Evolutionary conservation across 768 basidiomycete species (phyloP).

Genomic region (Tulasnella sp.): DNA sequence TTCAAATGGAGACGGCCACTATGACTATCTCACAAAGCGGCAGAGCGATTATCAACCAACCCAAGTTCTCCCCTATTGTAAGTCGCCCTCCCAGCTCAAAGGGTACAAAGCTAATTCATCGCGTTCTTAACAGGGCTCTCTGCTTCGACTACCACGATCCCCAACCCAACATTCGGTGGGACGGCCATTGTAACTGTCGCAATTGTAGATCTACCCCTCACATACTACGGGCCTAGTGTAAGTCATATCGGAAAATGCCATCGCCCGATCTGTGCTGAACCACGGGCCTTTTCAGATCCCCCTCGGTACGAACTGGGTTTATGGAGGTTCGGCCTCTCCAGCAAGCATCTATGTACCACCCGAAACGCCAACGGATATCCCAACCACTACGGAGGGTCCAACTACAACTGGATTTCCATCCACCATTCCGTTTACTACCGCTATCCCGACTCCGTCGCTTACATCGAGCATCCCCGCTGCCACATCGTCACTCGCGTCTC

Average conservation of each 20-base stretch:
- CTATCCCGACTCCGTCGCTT: conserved; percentile 18
- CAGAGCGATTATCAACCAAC: neutral
- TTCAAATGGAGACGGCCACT: too few species aligned
- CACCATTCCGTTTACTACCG: conserved; percentile 23
- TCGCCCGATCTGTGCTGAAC: neutral
- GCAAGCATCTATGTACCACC: conserved; percentile 10
- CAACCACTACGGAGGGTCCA: conserved; percentile 22
- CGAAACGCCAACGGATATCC: neutral
- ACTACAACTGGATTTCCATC: conserved; percentile 22
- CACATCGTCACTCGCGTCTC: conserved; percentile 24
- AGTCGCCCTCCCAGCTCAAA: neutral
- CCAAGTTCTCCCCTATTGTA: conserved; percentile 12
- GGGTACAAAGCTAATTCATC: neutral
- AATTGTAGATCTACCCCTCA: conserved; percentile 55
- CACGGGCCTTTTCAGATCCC: conserved; percentile 47
- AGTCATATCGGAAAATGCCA: conserved; percentile 28
- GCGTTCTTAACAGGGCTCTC: conserved; percentile 13
- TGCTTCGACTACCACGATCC: conserved; percentile 5
- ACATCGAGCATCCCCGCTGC: conserved; percentile 20
- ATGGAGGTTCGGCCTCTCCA: conserved; percentile 65
- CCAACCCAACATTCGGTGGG: conserved; percentile 2
- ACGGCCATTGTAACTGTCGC: conserved; percentile 29
- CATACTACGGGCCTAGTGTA: conserved; percentile 76
- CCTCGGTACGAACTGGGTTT: conserved; percentile 58
- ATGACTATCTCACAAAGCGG: neutral